Evolutionary conservation across 768 basidiomycete genomes (phyloP), one percentile per base, ranked within the genome.

Genomic region (Daedalea quercina): DNA sequence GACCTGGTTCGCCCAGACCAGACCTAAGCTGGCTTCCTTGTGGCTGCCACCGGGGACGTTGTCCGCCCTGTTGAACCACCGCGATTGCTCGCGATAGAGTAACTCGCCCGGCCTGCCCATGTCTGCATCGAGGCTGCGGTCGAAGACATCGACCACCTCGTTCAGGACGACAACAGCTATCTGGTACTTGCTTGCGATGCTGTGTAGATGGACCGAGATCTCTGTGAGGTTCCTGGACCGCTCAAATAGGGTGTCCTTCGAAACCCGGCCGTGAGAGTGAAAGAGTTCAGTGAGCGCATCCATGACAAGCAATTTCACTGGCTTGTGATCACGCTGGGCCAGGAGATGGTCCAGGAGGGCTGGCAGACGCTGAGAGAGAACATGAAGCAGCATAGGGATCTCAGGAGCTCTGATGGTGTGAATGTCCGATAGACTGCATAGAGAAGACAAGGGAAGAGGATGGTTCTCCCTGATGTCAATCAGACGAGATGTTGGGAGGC

Each of bases 1-100:
- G 52, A 98, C 75, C 61, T 91, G 87, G 67, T 95, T 97, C 15
- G 94, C 88, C 95, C 95, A 98, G 9, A 83, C 84, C 47, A 96
- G 81, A 2, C 94, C 94, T 1, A 98, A 72, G 35, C 79, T 81
- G 0, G 89, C 92, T 67, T 95, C 88, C 63, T 93, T 92, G 43
- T 65, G 68, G 53, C 76, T 71, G 54, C 82, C 81, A 1, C 80
- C 80, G 0, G 79, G 75, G 22, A 80, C 64, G 50, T 72, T 79
- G 60, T 82, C 76, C 22, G 81, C 80, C 17, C 84, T 78, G 37
- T 76, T 77, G 65, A 95, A 96, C 81, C 85, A 84, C 17, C 79
- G 78, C 2, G 84, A 76, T 61, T 95, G 92, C 19, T 81, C 77
- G 3, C 76, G 74, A 63, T 95, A 96, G 20, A 78, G 54, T 26